These are phyloP conservation scores for Kuraishia floccosa DNA, from an alignment of 805 yeast species.

Conservation along the genomic window DNA sequence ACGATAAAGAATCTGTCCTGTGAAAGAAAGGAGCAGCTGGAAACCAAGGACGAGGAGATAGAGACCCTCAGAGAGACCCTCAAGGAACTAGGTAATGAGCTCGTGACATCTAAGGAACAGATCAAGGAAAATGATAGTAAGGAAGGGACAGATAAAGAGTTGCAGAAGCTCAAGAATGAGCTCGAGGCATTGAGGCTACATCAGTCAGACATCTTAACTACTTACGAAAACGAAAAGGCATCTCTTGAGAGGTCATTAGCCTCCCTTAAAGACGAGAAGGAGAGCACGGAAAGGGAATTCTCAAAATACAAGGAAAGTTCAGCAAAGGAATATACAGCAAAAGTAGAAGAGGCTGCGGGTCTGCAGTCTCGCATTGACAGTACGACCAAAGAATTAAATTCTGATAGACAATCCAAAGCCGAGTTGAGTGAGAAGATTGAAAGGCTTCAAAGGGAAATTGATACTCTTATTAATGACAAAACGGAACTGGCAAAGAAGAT, in stretches of 20 bases:
- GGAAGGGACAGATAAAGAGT: conserved; percentile 12
- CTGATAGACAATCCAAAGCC: too few relatives aligned
- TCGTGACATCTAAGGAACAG: conserved; percentile 58
- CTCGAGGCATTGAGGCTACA: conserved; percentile 18
- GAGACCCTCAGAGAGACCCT: conserved; percentile 68
- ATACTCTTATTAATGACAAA: conserved; percentile 25
- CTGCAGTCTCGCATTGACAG: too few relatives aligned
- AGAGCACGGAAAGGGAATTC: too few relatives aligned
- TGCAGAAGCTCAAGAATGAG: conserved; percentile 11
- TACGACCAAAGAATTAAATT: too few relatives aligned
- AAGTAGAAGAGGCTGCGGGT: conserved; percentile 16
- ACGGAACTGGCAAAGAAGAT: conserved; percentile 10
- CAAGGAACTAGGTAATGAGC: conserved; percentile 64
- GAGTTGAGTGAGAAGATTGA: too few relatives aligned
- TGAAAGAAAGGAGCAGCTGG: conserved; percentile 19
- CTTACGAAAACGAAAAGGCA: conserved; percentile 17
- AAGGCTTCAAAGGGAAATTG: too few relatives aligned
- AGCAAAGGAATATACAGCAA: conserved; percentile 19
- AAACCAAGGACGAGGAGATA: conserved; percentile 45
- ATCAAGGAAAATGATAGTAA: too few relatives aligned
- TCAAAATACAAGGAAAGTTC: too few relatives aligned
- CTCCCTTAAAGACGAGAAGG: neutral
- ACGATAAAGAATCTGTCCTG: conserved; percentile 5
- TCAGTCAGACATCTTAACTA: conserved; percentile 21
- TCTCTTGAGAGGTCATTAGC: neutral